Conservation (phyloP, 2,329 filamentous ascomycete species). For the Hirsutella minnesotensis region DNA sequence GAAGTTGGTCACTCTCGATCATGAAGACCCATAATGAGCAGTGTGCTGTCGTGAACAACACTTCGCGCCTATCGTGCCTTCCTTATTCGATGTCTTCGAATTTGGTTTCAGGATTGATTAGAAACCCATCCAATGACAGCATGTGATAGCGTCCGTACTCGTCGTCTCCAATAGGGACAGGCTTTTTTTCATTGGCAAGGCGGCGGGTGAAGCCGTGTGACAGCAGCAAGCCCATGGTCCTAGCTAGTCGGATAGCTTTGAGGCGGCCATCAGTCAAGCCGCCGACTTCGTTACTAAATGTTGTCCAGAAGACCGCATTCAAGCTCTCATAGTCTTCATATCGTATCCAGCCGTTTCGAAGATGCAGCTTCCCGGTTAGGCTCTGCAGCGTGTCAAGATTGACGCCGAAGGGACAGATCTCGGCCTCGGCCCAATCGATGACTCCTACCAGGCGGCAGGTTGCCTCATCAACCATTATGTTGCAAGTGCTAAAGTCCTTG, state of each 20-base stretch:
- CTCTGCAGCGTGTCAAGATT: constrained; percentile 23
- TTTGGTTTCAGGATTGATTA: constrained; percentile 21
- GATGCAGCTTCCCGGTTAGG: constrained; percentile 21
- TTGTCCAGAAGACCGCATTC: constrained; percentile 20
- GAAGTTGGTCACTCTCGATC: background rate
- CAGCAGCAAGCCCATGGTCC: constrained; percentile 20
- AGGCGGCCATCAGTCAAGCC: constrained; percentile 13
- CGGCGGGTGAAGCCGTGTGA: constrained; percentile 25
- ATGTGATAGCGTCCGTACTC: constrained; percentile 26
- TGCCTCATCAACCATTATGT: constrained; percentile 25
- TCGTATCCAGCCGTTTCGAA: constrained; percentile 19
- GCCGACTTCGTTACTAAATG: constrained; percentile 16
- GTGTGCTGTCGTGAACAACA: background rate
- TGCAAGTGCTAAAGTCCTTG: constrained; percentile 23
- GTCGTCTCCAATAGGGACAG: constrained; percentile 23
- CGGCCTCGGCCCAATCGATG: constrained; percentile 29
- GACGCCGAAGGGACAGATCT: constrained; percentile 24
- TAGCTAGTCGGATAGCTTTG: constrained; percentile 17
- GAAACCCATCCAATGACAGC: constrained; percentile 22
- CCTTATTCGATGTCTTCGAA: constrained; percentile 11
- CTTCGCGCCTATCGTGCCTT: background rate
- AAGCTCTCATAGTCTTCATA: constrained; percentile 20
- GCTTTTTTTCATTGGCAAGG: constrained; percentile 18
- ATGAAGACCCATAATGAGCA: background rate
- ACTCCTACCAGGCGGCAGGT: constrained; percentile 25